These are phyloP conservation scores for Kurtzmaniella natalensis DNA, from an alignment of 1,139 yeast species.

Conservation along the genomic window DNA sequence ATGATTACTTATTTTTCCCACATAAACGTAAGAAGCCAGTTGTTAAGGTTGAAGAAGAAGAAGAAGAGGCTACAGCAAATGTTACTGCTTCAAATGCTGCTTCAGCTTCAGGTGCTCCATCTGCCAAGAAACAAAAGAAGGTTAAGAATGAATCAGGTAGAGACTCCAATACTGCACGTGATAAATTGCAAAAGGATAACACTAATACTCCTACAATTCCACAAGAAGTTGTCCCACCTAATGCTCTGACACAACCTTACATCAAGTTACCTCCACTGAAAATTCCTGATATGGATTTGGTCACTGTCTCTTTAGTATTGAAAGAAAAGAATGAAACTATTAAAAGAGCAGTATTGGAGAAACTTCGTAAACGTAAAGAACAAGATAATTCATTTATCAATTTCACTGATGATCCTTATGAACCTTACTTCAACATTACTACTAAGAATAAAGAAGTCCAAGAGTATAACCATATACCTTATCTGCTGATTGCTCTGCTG, in stretches of 20 bases:
- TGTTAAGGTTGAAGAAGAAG: slow-evolving; percentile 36
- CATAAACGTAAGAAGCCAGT: slow-evolving; percentile 68
- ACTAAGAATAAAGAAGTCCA: slow-evolving; percentile 44
- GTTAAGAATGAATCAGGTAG: slow-evolving; percentile 16
- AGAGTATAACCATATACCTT: slow-evolving; percentile 67
- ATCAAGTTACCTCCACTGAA: slow-evolving; percentile 85
- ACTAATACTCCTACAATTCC: slow-evolving; percentile 7
- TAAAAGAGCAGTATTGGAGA: slow-evolving; percentile 76
- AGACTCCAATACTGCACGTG: slow-evolving; percentile 3
- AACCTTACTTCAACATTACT: slow-evolving; percentile 76
- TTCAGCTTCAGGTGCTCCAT: no score
- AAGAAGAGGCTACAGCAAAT: slow-evolving; percentile 20
- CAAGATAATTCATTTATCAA: slow-evolving; percentile 76
- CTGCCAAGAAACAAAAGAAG: slow-evolving; percentile 20
- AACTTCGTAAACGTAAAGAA: slow-evolving; percentile 66
- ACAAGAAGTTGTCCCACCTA: slow-evolving; percentile 16
- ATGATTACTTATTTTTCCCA: slow-evolving; percentile 77
- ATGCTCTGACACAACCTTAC: slow-evolving; percentile 63
- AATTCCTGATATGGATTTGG: slow-evolving; percentile 87
- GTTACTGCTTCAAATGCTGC: no score
- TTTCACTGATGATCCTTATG: slow-evolving; percentile 85
- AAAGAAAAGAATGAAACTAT: slow-evolving; percentile 76
- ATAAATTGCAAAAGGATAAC: slow-evolving; percentile 5
- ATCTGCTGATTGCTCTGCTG: slow-evolving; percentile 72
- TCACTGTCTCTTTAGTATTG: slow-evolving; percentile 73